These are phyloP conservation scores for Phoma sp. DNA, from an alignment of 2,329 filamentous ascomycete species.

Conservation along the genomic window DNA sequence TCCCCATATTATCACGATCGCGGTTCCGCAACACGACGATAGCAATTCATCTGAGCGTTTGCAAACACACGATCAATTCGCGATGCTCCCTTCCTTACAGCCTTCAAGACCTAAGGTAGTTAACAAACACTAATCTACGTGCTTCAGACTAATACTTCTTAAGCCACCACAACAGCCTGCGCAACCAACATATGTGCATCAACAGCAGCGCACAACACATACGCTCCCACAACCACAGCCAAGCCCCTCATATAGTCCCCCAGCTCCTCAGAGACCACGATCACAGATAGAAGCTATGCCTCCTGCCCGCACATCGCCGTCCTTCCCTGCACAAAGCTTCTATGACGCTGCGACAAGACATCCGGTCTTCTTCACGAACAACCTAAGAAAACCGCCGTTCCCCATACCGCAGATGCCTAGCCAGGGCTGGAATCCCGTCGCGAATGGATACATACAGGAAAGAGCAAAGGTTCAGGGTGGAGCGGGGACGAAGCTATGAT, in stretches of 20 bases:
- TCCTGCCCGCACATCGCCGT: constrained; percentile 31
- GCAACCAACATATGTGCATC: constrained; percentile 33
- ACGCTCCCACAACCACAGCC: constrained; percentile 16
- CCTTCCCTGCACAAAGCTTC: constrained; percentile 24
- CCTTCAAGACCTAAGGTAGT: constrained; percentile 50
- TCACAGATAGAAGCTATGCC: constrained; percentile 61
- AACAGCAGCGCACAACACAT: constrained; percentile 36
- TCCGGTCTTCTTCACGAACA: constrained; percentile 77
- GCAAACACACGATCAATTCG: constrained; percentile 13
- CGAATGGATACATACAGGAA: constrained; percentile 52
- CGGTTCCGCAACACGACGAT: constrained; percentile 12
- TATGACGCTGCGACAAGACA: constrained; percentile 69
- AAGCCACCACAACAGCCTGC: constrained; percentile 22
- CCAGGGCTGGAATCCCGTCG: constrained; percentile 51
- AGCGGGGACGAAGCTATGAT: constrained; percentile 39
- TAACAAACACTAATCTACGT: background rate
- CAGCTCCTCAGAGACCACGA: constrained; percentile 33
- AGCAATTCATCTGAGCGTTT: constrained; percentile 7
- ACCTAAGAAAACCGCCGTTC: constrained; percentile 63
- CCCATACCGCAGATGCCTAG: constrained; percentile 46
- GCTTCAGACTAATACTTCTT: constrained; percentile 14
- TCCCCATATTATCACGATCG: constrained; percentile 6
- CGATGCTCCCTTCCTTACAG: constrained; percentile 50
- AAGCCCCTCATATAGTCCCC: background rate
- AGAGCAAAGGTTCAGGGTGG: constrained; percentile 17